Conservation (phyloP, 495 filamentous ascomycete genomes). For the Podospora sp. region DNA sequence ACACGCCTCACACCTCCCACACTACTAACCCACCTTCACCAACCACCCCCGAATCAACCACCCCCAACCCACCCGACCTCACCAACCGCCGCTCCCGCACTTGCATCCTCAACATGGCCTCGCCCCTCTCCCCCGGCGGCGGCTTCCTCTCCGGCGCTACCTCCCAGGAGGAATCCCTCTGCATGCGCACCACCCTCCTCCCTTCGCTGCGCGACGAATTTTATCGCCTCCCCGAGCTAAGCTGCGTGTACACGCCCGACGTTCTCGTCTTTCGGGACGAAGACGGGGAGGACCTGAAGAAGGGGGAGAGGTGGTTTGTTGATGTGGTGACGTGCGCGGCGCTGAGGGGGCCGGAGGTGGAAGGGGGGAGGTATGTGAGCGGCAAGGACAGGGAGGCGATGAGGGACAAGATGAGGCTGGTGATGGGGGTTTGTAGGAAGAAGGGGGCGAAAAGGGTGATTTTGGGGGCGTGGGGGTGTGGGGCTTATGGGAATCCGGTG, state of each 20-base stretch:
- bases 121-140: slow-evolving; percentile 56
- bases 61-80: slow-evolving; percentile 23
- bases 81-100: slow-evolving; percentile 29
- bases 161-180: slow-evolving; percentile 70
- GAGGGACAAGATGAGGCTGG: slow-evolving; percentile 61
- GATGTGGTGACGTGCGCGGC: slow-evolving; percentile 64
- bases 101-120: slow-evolving; percentile 67
- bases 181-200: slow-evolving; percentile 63
- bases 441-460: slow-evolving; percentile 58
- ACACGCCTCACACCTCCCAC: neutral
- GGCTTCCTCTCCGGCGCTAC: slow-evolving; percentile 59
- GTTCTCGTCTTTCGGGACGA: slow-evolving; percentile 39
- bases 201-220: slow-evolving; percentile 54
- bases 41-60: neutral
- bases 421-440: slow-evolving; percentile 57
- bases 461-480: slow-evolving; percentile 70
- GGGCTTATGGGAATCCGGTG: slow-evolving; percentile 65
- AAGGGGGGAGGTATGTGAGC: slow-evolving; percentile 37
- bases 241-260: slow-evolving; percentile 60
- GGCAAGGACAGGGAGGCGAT: slow-evolving; percentile 52
- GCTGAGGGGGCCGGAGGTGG: slow-evolving; percentile 48
- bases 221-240: slow-evolving; percentile 58
- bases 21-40: neutral
- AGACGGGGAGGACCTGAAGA: slow-evolving; percentile 10
- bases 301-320: slow-evolving; percentile 44